Evolutionary conservation across 202 grass and related monocot species (phyloP).

Genomic region (Schoenoplectus triqueter): DNA sequence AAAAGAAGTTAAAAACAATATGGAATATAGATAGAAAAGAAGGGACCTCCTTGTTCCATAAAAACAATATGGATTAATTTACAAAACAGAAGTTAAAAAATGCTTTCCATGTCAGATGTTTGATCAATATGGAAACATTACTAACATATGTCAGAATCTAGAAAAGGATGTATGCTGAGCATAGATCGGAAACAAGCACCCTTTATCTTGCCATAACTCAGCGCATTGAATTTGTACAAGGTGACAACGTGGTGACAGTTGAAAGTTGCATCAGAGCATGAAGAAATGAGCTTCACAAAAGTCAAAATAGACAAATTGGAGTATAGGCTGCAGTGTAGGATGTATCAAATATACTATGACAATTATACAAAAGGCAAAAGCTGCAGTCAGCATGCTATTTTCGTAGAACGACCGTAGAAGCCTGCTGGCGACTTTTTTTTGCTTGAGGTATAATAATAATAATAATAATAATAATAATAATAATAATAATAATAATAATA

Average conservation of each 20-base stretch:
- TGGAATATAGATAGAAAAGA: background rate
- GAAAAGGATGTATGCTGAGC: conserved; percentile 6
- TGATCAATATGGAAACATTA: background rate
- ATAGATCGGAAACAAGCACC: conserved; percentile 4
- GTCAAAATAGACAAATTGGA: background rate
- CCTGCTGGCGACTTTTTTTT: too few relatives aligned
- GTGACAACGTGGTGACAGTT: background rate
- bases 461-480: too few relatives aligned
- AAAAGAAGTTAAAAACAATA: too few relatives aligned
- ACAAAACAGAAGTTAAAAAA: background rate
- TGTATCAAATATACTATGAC: too few relatives aligned
- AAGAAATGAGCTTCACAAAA: background rate
- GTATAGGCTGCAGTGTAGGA: background rate
- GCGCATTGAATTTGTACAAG: conserved; percentile 15
- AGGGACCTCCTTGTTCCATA: background rate
- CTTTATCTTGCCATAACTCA: conserved; percentile 25
- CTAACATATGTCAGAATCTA: conserved; percentile 23
- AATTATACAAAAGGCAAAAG: too few relatives aligned
- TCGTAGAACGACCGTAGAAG: too few relatives aligned
- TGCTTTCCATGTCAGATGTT: background rate
- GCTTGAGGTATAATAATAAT: too few relatives aligned
- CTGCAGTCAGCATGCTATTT: too few relatives aligned
- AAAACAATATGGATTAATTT: background rate
- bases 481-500: too few relatives aligned
- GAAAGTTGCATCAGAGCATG: background rate